Evolutionary conservation across 179 eudicot genomes (phyloP), one percentile per base, ranked within the genome.

Genomic region (Silene noctiflora): DNA sequence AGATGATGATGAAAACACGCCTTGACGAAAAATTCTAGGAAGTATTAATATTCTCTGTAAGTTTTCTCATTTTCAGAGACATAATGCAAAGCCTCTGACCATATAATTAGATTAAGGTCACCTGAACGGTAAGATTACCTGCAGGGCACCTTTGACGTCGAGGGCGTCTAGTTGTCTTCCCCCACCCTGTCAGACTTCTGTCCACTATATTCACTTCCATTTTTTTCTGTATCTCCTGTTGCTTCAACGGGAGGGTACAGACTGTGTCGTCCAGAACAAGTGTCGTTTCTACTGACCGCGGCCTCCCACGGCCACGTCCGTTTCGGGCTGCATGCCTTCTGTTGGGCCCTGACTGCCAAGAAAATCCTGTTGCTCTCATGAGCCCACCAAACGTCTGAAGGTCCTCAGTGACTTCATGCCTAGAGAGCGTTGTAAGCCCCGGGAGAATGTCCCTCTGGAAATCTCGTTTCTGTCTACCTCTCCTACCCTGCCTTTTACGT

Each of bases 361-460:
- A 71, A 78, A 88, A 89, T 7, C 98, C 98, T 0, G 85, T 89
- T 0, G 95, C 97, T 83, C 88, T 87, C 97, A 94, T 94, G 69
- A 92, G 75, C 51, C 96, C 94, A 11, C 93, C 92, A 71, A 94
- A 92, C 63, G 85, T 87, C 84, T 95, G 97, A 75, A 93, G 87
- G 85, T 95, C 99, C 82, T 95, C 96, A 6, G 90, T 89, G 33
- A 95, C 94, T 81, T 95, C 99, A 13, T 91, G 93, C 86, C 97
- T 88, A 0, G 96, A 86, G 44, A 94, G 83, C 1, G 98, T 85
- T 20, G 86, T 81, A 16, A 94, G 88, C 22, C 96, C 96, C 0
- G 99, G 99, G 35, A 95, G 93, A 72, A 93, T 89, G 82, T 95
- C 99, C 74, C 95, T 86, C 68, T 89, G 99, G 60, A 95, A 90